phyloP scores from a whole-genome alignment of 2,329 filamentous ascomycete genomes.

The Botrytis fabae region DNA sequence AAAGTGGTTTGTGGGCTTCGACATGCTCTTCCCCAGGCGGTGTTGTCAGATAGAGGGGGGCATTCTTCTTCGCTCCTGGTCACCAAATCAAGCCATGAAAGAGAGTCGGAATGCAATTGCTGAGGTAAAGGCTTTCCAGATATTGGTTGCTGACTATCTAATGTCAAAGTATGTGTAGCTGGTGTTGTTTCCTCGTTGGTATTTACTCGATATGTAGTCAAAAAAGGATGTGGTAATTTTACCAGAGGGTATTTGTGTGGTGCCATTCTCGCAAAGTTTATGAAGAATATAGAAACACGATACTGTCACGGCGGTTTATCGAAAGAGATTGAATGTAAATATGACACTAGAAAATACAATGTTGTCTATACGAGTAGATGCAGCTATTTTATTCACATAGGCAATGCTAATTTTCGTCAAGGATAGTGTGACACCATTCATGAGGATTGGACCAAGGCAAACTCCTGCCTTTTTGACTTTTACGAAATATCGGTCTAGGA shows the following conservation, averaged over 20 bases:
- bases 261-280: conserved; percentile 1
- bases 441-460: background rate
- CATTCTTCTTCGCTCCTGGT: conserved; percentile 30
- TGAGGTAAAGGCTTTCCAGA: conserved; percentile 27
- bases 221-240: conserved; percentile 31
- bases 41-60: conserved; percentile 41
- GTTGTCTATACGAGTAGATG: background rate
- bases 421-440: conserved; percentile 7
- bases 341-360: background rate
- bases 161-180: conserved; percentile 25
- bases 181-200: conserved; percentile 23
- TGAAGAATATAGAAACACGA: background rate
- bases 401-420: background rate
- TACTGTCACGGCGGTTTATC: background rate
- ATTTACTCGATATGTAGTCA: conserved; percentile 31
- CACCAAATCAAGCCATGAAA: conserved; percentile 38
- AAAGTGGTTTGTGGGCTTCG: conserved; percentile 41
- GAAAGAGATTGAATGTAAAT: background rate
- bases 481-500: background rate
- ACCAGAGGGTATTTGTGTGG: conserved; percentile 28
- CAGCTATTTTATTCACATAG: background rate
- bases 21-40: conserved; percentile 41
- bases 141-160: conserved; percentile 24
- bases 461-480: background rate
- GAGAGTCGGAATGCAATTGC: conserved; percentile 38